A percentile compares a stretch with the other conserved stretches of the same genome.
phyloP scores from a whole-genome alignment of 2,329 filamentous ascomycete species.

The Calonectria henricotiae region DNA sequence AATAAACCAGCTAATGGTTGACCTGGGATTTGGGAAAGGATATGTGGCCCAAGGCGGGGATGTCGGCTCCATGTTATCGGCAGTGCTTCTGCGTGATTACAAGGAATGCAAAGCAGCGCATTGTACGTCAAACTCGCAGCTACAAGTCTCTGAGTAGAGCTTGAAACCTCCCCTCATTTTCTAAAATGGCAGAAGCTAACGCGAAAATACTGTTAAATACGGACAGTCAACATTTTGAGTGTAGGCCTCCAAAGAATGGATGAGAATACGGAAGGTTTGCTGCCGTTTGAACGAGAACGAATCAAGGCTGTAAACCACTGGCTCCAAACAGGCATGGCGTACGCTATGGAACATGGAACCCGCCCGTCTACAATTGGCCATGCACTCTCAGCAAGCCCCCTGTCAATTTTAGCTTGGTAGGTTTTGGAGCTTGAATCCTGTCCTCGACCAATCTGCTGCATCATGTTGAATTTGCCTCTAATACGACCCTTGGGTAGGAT shows the following conservation, averaged over 20 bases:
- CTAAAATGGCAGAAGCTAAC: not conserved
- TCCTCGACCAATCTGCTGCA: not conserved
- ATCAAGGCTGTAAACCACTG: not conserved
- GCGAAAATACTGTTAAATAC: not conserved
- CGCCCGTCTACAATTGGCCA: slow-evolving; percentile 7
- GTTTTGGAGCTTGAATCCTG: not conserved
- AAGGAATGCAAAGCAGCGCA: not conserved
- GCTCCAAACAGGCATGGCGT: not conserved
- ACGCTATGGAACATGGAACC: slow-evolving; percentile 3
- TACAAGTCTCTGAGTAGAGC: too few relatives aligned
- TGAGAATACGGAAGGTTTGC: not conserved
- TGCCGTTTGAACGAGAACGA: not conserved
- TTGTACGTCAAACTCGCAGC: not conserved
- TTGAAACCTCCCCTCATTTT: not conserved
- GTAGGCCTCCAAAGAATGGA: not conserved
- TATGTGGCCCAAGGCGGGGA: slow-evolving; percentile 19
- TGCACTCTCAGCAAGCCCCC: slow-evolving; percentile 5
- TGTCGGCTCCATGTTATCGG: slow-evolving; percentile 5
- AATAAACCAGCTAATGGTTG: not conserved
- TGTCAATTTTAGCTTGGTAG: slow-evolving; percentile 12
- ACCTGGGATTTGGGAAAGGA: not conserved
- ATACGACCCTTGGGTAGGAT: not conserved
- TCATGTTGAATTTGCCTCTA: not conserved
- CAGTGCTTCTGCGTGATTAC: not conserved
- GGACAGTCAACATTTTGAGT: not conserved